These are phyloP conservation scores for Hypomontagnella monticulosa DNA, from an alignment of 495 filamentous ascomycete genomes.

Conservation along the genomic window DNA sequence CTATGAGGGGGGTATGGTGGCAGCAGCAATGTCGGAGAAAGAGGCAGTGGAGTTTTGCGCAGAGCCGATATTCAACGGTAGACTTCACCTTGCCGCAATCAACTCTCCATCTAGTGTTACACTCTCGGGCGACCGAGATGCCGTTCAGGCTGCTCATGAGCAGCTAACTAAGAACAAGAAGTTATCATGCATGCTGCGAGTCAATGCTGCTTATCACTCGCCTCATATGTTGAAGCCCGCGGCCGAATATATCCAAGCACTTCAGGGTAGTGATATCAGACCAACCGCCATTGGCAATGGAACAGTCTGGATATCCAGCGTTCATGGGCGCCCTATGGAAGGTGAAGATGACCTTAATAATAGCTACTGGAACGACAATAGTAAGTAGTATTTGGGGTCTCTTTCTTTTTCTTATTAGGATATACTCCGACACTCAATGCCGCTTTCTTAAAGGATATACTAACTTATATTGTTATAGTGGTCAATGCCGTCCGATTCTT, in stretches of 20 bases:
- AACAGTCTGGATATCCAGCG: constrained; percentile 52
- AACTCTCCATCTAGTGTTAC: constrained; percentile 53
- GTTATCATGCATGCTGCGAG: constrained; percentile 55
- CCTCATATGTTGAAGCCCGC: constrained; percentile 63
- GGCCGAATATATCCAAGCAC: constrained; percentile 50
- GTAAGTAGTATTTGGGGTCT: too few relatives aligned
- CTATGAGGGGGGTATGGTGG: constrained; percentile 53
- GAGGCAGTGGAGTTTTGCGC: constrained; percentile 50
- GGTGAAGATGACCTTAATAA: constrained; percentile 38
- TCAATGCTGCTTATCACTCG: constrained; percentile 71
- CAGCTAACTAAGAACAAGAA: constrained; percentile 45
- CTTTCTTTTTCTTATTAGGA: too few relatives aligned
- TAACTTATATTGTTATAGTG: too few relatives aligned
- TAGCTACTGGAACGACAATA: constrained; percentile 68
- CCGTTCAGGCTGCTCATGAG: constrained; percentile 48
- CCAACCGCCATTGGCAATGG: constrained; percentile 34
- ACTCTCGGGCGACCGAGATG: constrained; percentile 54
- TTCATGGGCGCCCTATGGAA: constrained; percentile 41
- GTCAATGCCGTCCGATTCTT: constrained; percentile 64
- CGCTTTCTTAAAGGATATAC: too few relatives aligned
- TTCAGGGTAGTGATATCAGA: constrained; percentile 42
- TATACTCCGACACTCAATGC: too few relatives aligned
- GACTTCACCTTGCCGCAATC: constrained; percentile 54
- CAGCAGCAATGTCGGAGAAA: constrained; percentile 43
- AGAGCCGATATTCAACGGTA: constrained; percentile 34